These are phyloP conservation scores for Chaetomium tenue DNA, from an alignment of 495 filamentous ascomycete species.

Conservation along the genomic window DNA sequence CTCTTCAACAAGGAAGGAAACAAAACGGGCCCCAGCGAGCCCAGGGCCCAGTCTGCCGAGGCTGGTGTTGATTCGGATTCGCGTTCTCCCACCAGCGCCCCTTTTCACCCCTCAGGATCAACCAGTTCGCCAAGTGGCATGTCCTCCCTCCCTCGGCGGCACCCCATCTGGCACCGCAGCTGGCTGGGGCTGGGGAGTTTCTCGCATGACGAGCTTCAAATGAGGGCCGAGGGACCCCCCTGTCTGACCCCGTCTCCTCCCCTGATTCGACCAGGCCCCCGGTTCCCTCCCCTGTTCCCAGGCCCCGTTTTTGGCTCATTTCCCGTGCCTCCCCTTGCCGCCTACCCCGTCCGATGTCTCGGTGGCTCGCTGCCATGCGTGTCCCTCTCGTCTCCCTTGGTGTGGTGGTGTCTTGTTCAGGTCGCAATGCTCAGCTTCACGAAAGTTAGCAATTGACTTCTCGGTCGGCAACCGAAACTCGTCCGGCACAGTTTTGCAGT, in stretches of 20 bases:
- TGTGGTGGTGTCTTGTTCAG: conserved; percentile 19
- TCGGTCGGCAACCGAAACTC: conserved; percentile 12
- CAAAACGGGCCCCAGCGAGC: not conserved
- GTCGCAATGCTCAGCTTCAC: conserved; percentile 12
- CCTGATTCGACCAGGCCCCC: conserved; percentile 35
- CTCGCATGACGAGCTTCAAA: conserved; percentile 26
- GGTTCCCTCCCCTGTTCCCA: conserved; percentile 25
- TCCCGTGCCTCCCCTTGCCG: conserved; percentile 15
- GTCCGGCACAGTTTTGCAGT: conserved; percentile 16
- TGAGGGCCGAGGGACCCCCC: conserved; percentile 20
- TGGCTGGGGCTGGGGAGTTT: conserved; percentile 24
- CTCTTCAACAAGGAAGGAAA: not conserved
- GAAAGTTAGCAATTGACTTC: conserved; percentile 5
- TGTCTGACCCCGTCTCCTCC: conserved; percentile 25
- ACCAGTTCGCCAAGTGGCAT: conserved; percentile 24
- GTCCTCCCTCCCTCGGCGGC: conserved; percentile 27
- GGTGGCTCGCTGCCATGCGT: conserved; percentile 21
- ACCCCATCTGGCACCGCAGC: conserved; percentile 21
- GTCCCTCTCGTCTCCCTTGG: conserved; percentile 14
- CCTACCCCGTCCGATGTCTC: conserved; percentile 4
- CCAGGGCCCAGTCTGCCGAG: conserved; percentile 6
- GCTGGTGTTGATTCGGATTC: conserved; percentile 22
- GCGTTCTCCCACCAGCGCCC: conserved; percentile 29
- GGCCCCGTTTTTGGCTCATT: conserved; percentile 31
- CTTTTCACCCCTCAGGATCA: conserved; percentile 24